These are phyloP conservation scores for Penicillium canariense DNA, from an alignment of 495 filamentous ascomycete genomes.

Conservation along the genomic window DNA sequence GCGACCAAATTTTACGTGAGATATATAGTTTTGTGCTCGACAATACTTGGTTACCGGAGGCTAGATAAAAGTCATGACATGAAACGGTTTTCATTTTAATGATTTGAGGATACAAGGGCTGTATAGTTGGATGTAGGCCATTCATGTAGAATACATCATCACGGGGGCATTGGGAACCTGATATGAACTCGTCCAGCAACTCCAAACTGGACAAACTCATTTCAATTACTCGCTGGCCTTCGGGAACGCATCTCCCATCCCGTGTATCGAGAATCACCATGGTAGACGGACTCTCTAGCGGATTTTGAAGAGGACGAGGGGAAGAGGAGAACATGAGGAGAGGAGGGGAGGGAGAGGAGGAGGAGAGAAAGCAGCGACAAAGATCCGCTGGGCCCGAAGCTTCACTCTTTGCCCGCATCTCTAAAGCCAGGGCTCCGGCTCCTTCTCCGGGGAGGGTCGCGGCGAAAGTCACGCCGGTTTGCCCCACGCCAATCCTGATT, in stretches of 20 bases:
- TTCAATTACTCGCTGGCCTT: neutral
- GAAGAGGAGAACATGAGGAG: neutral
- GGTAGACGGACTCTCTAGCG: neutral
- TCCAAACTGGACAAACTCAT: too few species aligned
- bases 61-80: conserved; percentile 15
- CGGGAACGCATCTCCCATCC: neutral
- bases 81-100: conserved; percentile 5
- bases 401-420: conserved; percentile 22
- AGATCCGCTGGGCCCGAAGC: neutral
- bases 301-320: neutral
- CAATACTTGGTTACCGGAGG: neutral
- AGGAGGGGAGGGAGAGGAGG: neutral
- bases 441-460: conserved; percentile 36
- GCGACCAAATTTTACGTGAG: neutral
- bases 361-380: neutral
- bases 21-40: neutral
- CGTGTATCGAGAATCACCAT: neutral
- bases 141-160: neutral
- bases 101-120: neutral
- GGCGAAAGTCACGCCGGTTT: conserved; percentile 31
- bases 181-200: too few species aligned
- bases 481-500: conserved; percentile 26
- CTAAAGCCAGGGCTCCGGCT: conserved; percentile 39
- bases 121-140: neutral
- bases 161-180: too few species aligned